Evolutionary conservation across 192 early-diverging fungal species (phyloP), one percentile per base, ranked within the genome.

Genomic region (Dissophora ornata): DNA sequence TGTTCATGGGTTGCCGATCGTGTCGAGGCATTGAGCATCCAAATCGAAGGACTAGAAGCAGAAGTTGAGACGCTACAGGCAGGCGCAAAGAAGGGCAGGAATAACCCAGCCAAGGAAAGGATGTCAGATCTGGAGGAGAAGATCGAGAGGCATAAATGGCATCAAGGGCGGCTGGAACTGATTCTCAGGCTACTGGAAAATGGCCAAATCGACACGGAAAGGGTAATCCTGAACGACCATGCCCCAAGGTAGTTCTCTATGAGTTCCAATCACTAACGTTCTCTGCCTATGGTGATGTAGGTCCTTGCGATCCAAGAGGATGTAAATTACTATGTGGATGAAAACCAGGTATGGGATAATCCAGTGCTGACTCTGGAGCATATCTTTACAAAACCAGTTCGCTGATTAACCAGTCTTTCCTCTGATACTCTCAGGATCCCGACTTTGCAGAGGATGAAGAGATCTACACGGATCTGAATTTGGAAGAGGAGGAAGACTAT

Each of bases 171-270:
- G 44, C 70, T 99, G 77, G 97, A 99, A 78, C 89, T 98, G 53
- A 93, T 96, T 58, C 84, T 95, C 64, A 93, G 97, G 55, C 82
- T 98, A 79, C 77, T 98, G 38, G 95, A 97, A 67, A 99, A 99
- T 80, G 94, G 91, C 41, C 90, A 95, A 36, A 83, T 98, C 47
- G 89, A 88, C 19, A 83, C 91, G 12, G 96, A 99, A 25, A 84
- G 94, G 85, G 93, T 95, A 60, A n/a, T n/a, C n/a, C n/a, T n/a
- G n/a, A n/a, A n/a, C n/a, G n/a, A n/a, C n/a, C n/a, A n/a, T n/a
- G n/a, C n/a, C n/a, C n/a, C n/a, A n/a, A n/a, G n/a, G n/a, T n/a
- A n/a, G n/a, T n/a, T n/a, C n/a, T n/a, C n/a, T n/a, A n/a, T n/a
- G n/a, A n/a, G n/a, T n/a, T n/a, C n/a, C n/a, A n/a, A n/a, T n/a